Conservation (phyloP, 805 yeast genomes). For the Sungouiozyma ichnusensis region DNA sequence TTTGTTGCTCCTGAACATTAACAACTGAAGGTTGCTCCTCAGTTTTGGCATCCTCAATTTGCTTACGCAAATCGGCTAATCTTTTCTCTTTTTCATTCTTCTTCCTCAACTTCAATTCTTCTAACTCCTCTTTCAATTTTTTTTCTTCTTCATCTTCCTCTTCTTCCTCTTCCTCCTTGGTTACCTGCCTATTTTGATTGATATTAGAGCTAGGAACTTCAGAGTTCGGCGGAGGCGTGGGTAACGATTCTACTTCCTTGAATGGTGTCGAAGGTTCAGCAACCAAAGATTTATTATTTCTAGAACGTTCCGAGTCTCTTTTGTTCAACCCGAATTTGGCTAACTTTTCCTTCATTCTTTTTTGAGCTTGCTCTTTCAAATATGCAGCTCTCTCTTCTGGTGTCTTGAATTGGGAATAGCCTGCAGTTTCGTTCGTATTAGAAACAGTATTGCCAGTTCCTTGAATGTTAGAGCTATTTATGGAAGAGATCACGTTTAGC, state of each 20-base stretch:
- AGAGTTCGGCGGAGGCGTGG: constrained; percentile 6
- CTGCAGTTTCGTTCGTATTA: neutral
- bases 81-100: constrained; percentile 51
- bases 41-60: constrained; percentile 44
- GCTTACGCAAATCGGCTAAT: constrained; percentile 45
- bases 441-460: neutral
- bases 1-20: constrained; percentile 8
- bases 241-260: constrained; percentile 5
- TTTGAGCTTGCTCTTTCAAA: constrained; percentile 71
- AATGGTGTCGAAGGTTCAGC: constrained; percentile 4
- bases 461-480: neutral
- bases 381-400: constrained; percentile 66
- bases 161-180: constrained; percentile 15
- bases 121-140: constrained; percentile 31
- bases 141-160: constrained; percentile 38
- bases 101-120: constrained; percentile 38
- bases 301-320: constrained; percentile 13
- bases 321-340: constrained; percentile 67
- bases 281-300: constrained; percentile 1
- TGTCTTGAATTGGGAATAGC: constrained; percentile 27
- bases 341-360: constrained; percentile 74
- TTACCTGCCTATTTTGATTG: neutral
- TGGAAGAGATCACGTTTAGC: constrained; percentile 27
- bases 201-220: neutral
- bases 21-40: constrained; percentile 27